Base-by-base conservation (phyloP, 768 basidiomycete species). In the Lyophyllum semitale region DNA sequence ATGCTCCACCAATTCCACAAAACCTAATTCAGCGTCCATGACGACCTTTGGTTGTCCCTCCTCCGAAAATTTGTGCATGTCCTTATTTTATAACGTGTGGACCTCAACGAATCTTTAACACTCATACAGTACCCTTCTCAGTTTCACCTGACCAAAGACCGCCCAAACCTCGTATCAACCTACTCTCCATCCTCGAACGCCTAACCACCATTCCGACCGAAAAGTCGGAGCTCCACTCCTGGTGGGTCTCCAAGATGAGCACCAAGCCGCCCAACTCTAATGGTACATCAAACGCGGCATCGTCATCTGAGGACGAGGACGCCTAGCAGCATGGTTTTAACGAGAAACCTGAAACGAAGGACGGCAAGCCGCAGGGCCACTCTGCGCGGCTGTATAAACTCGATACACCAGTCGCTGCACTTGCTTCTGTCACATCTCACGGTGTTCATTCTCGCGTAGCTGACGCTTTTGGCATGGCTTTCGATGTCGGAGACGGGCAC, bases 41-140 rank as follows among this genome's bases (percentile, higher is more conserved):
- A 93, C 63, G 93, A 96, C 63, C 74, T 95, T 30, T 82, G 93
- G 55, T 95, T 89, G 90, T 91, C 89, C 74, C 94, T 93, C 74
- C 78, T 96, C 30, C 81, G 88, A 38, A 90, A 94, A 64, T 77
- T 89, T 51, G 82, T 77, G 92, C 89, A 69, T 55, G 82, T 74
- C n/a, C n/a, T n/a, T n/a, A n/a, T 6, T 46, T 25, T 45, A 15
- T 15, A 30, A 18, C 22, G 50, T n/a, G 20, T 44, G 53, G 35
- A 38, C n/a, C 22, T 15, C 20, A n/a, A 29, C 20, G 23, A 41
- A 51, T 6, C 35, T n/a, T 22, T 47, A 51, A 33, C 59, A 32
- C 55, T 46, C 42, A 22, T 55, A 8, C 53, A 74, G 73, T 23
- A 68, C 70, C 42, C 53, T 73, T 54, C 56, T 78, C 33, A 64